Conservation (phyloP, 768 basidiomycete species). For the Mycena chlorophos region DNA sequence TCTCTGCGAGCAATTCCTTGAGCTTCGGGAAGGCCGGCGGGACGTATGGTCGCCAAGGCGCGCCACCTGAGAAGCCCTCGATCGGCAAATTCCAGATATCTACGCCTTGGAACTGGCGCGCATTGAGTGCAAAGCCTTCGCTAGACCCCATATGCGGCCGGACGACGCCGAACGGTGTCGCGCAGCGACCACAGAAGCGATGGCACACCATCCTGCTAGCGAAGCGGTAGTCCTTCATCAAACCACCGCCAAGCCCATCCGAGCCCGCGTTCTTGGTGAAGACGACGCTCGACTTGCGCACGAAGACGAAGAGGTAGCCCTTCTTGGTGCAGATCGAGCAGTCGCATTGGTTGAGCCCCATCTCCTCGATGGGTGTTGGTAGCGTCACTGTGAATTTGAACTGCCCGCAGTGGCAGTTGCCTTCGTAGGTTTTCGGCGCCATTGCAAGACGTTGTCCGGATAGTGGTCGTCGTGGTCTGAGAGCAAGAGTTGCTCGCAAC, state of each 20-base stretch:
- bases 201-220: constrained; percentile 8
- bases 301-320: constrained; percentile 22
- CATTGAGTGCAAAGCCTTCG: constrained; percentile 13
- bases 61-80: neutral
- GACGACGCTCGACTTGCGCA: constrained; percentile 9
- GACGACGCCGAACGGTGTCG: constrained; percentile 16
- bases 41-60: neutral
- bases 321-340: constrained; percentile 26
- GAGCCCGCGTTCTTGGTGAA: constrained; percentile 17
- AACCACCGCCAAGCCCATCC: constrained; percentile 18
- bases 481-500: too few species aligned
- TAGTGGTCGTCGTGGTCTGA: too few species aligned
- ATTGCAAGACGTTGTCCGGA: too few species aligned
- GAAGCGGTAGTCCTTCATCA: constrained; percentile 14
- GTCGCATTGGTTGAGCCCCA: constrained; percentile 8
- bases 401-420: constrained; percentile 24
- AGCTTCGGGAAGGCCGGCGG: constrained; percentile 15
- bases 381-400: constrained; percentile 18
- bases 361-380: constrained; percentile 11
- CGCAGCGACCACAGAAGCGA: constrained; percentile 21
- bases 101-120: constrained; percentile 15
- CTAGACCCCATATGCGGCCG: neutral
- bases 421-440: constrained; percentile 14
- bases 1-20: constrained; percentile 3
- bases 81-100: constrained; percentile 14